Base-by-base conservation (phyloP, 2,329 filamentous ascomycete genomes). In the Pseudocercospora fijiensis region DNA sequence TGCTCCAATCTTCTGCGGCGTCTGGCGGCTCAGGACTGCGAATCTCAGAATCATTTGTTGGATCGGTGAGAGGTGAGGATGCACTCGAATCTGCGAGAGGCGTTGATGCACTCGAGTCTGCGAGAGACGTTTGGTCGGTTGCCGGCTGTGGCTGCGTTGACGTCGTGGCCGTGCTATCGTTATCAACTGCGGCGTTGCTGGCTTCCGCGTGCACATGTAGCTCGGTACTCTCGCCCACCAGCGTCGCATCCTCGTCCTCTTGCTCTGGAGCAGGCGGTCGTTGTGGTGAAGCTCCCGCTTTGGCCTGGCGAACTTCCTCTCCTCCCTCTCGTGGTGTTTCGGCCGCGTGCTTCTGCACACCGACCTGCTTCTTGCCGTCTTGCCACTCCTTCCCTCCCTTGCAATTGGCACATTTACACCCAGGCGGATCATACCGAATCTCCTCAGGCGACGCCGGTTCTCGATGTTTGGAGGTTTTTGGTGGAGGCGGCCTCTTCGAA, bases 121-220 rank as follows among this genome's bases (percentile, higher is more conserved):
- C 26, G 53, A 41, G 8, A 6, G 53, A 37, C 8, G 53, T 33
- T 33, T 4, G 28, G n/a, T 56, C 28, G 28, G 16, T 56, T 8
- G 22, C n/a, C 2, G 27, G 18, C 7, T 41, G 53, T 2, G 27
- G 18, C 7, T 41, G 53, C 16, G 28, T 24, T 7, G 27, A 37
- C 8, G n/a, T 33, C 11, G 53, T 30, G 28, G 20, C 28, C 16
- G 53, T 37, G 28, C 53, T 56, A 69, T 94, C 97, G 78, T 85
- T 97, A 57, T 91, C 91, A 75, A 94, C 97, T 74, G 93, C 94
- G 8, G 88, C 92, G 20, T 82, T 98, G 60, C 81, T 98, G 58
- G 94, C 53, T 3, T 37, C n/a, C n/a, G 28, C n/a, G 16, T 56
- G 28, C n/a, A n/a, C 45, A n/a, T 41, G n/a, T 7, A 30, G 49